phyloP scores from a whole-genome alignment of 2,329 filamentous ascomycete genomes.

The Fusarium avenaceum region DNA sequence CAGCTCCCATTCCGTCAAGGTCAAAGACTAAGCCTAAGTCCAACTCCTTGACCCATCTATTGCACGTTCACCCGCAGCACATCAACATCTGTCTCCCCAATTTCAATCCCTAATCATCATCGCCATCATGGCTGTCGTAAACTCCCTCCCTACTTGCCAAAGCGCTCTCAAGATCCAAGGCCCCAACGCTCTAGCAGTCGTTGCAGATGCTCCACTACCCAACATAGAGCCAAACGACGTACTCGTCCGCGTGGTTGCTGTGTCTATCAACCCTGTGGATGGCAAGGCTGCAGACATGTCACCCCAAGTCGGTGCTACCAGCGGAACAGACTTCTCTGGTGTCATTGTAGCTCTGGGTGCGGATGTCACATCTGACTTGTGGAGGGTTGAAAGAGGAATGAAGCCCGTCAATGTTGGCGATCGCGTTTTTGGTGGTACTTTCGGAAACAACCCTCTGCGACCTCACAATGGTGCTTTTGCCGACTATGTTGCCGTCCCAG shows the following conservation, averaged over 20 bases:
- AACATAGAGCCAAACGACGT: slow-evolving; percentile 3
- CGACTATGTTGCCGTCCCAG: slow-evolving; percentile 3
- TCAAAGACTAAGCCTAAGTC: neutral
- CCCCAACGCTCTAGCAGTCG: neutral
- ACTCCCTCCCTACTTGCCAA: neutral
- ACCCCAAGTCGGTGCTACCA: slow-evolving; percentile 2
- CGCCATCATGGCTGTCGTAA: neutral
- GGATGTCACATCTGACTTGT: neutral
- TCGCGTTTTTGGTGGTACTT: slow-evolving; percentile 5
- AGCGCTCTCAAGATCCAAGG: slow-evolving; percentile 5
- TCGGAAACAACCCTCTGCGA: neutral
- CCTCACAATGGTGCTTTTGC: slow-evolving; percentile 7
- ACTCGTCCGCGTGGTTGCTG: neutral
- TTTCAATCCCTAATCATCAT: too few relatives aligned
- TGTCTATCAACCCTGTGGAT: slow-evolving; percentile 1
- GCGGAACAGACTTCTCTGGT: neutral
- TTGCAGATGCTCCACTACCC: neutral
- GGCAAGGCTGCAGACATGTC: slow-evolving; percentile 5
- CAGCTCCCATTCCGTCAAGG: neutral
- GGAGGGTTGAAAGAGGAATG: neutral
- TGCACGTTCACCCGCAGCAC: neutral
- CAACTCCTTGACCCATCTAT: neutral
- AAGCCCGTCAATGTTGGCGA: neutral
- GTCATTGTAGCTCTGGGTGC: neutral
- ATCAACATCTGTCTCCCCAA: neutral